These are phyloP conservation scores for Stagonosporopsis chrysanthemi DNA, from an alignment of 2,329 filamentous ascomycete species.

Conservation along the genomic window DNA sequence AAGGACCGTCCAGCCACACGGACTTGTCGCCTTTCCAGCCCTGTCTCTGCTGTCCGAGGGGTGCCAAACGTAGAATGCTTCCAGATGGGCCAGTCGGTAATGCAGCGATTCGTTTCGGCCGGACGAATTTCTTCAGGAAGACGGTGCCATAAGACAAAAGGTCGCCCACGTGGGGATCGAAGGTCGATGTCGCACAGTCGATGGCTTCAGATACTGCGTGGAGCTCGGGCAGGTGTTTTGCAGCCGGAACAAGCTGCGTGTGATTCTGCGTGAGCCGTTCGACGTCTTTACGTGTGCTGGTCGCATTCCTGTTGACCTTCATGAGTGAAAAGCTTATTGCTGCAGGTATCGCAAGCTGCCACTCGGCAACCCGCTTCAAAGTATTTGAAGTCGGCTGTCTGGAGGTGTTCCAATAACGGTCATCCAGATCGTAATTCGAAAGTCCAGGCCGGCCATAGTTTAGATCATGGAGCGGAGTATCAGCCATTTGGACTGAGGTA, in stretches of 20 bases:
- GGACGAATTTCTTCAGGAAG: constrained; percentile 54
- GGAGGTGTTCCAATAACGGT: constrained; percentile 58
- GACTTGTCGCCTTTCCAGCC: constrained; percentile 61
- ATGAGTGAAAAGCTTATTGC: constrained; percentile 17
- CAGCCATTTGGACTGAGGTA: constrained; percentile 64
- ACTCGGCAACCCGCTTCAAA: constrained; percentile 37
- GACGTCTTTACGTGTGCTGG: constrained; percentile 23
- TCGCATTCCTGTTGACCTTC: constrained; percentile 2
- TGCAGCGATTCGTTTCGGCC: constrained; percentile 39
- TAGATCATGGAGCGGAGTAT: constrained; percentile 57
- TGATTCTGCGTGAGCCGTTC: constrained; percentile 27
- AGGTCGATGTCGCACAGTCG: constrained; percentile 35
- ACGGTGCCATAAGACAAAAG: constrained; percentile 66
- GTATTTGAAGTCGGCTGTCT: constrained; percentile 43
- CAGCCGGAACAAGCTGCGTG: constrained; percentile 36
- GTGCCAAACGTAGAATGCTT: constrained; percentile 64
- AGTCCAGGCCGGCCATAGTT: constrained; percentile 63
- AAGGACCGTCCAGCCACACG: constrained; percentile 58
- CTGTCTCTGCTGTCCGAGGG: constrained; percentile 60
- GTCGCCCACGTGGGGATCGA: constrained; percentile 52
- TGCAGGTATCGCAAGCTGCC: constrained; percentile 31
- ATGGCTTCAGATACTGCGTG: constrained; percentile 40
- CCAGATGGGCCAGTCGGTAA: constrained; percentile 62
- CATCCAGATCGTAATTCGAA: constrained; percentile 57
- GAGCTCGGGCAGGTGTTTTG: constrained; percentile 32